Evolutionary conservation across 2,329 filamentous ascomycete species (phyloP).

Genomic region (Beauveria sp.): DNA sequence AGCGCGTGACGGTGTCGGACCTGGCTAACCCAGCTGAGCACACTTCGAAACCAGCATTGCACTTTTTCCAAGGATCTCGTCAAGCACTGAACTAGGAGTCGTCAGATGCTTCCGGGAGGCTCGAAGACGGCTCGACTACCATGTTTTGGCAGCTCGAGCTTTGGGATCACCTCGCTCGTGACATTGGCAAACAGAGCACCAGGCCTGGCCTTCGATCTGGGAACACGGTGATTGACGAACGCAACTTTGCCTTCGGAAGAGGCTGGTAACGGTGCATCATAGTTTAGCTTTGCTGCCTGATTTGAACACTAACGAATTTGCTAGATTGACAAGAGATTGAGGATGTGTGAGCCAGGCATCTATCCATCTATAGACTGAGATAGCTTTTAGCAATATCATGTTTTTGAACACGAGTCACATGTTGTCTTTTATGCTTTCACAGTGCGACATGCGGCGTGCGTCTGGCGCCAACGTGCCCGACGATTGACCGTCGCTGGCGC

Average conservation of each 20-base stretch:
- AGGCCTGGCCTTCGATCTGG: constrained; percentile 27
- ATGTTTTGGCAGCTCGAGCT: constrained; percentile 24
- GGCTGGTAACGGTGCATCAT: not conserved
- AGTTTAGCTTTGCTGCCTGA: not conserved
- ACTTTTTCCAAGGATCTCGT: not conserved
- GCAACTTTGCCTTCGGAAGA: constrained; percentile 24
- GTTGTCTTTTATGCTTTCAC: not conserved
- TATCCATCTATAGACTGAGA: constrained; percentile 9
- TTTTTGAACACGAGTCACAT: constrained; percentile 7
- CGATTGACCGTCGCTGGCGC: not conserved
- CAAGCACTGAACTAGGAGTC: not conserved
- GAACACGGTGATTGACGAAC: constrained; percentile 31
- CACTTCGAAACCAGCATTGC: constrained; percentile 19
- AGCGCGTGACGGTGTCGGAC: constrained; percentile 18
- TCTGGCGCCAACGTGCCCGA: not conserved
- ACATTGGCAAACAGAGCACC: constrained; percentile 29
- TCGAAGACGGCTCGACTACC: constrained; percentile 11
- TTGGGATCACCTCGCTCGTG: constrained; percentile 31
- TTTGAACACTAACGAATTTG: constrained; percentile 10
- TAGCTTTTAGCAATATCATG: constrained; percentile 11
- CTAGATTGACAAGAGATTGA: constrained; percentile 8
- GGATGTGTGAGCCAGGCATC: constrained; percentile 8
- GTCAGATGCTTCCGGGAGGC: not conserved
- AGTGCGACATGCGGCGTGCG: not conserved
- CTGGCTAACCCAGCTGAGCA: constrained; percentile 18